phyloP scores from a whole-genome alignment of 129 eudicot species.

The Flaveria ramosissima region DNA sequence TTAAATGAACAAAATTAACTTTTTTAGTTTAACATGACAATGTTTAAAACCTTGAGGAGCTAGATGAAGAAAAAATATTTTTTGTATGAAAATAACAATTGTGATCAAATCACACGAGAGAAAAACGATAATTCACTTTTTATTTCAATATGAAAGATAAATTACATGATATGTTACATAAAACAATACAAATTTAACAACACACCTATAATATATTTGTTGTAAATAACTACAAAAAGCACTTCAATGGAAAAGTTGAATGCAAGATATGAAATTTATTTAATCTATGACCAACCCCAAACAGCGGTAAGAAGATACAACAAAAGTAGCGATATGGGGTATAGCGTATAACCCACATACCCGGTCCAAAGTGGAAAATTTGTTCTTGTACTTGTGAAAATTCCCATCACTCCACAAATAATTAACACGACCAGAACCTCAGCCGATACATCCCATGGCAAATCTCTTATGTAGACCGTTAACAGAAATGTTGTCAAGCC shows the following conservation, averaged over 20 bases:
- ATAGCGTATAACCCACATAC: constrained; percentile 46
- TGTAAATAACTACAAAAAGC: neutral
- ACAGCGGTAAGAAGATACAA: constrained; percentile 50
- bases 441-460: constrained; percentile 67
- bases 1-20: too few species aligned
- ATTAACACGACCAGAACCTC: constrained; percentile 67
- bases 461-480: constrained; percentile 46
- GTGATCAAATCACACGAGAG: too few species aligned
- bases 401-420: constrained; percentile 52
- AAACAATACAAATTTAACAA: neutral
- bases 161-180: constrained; percentile 11
- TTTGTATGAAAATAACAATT: too few species aligned
- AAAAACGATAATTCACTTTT: too few species aligned
- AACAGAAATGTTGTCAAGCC: constrained; percentile 55
- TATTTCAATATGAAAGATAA: neutral
- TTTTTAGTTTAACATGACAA: too few species aligned
- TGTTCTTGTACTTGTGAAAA: constrained; percentile 48
- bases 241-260: neutral
- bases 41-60: too few species aligned
- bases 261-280: neutral
- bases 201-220: neutral
- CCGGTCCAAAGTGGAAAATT: constrained; percentile 65
- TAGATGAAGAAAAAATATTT: too few species aligned
- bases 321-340: constrained; percentile 54
- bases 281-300: constrained; percentile 52